phyloP scores from a whole-genome alignment of 306 rosid species.

The Rubus parviflorus region DNA sequence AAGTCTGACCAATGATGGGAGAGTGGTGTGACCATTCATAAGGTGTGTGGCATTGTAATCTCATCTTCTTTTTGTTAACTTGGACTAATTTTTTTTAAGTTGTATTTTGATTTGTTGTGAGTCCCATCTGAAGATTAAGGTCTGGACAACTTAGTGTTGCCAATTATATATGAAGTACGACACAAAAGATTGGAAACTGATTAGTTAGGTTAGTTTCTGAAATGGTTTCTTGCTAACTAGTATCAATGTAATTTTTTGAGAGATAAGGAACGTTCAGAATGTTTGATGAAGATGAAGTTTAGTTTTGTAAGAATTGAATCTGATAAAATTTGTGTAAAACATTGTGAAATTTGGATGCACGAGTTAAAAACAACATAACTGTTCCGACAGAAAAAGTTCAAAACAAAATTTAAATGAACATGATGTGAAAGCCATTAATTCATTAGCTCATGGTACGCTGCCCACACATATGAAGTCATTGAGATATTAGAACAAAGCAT shows the following conservation, averaged over 20 bases:
- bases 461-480: background rate
- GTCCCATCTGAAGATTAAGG: background rate
- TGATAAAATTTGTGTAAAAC: background rate
- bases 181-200: background rate
- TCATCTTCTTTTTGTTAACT: background rate
- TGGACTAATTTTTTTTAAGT: background rate
- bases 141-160: background rate
- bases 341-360: too few relatives aligned
- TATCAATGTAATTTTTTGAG: background rate
- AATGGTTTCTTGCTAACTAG: background rate
- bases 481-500: background rate
- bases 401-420: background rate
- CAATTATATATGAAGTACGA: background rate
- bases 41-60: slow-evolving; percentile 5
- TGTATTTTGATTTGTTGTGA: background rate
- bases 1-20: background rate
- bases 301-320: background rate
- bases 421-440: background rate
- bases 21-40: background rate
- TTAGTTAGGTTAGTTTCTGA: background rate
- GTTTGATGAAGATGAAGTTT: background rate
- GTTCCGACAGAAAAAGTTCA: too few relatives aligned
- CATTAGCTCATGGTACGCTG: background rate
- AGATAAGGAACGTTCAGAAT: background rate
- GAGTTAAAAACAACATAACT: too few relatives aligned